Conservation (phyloP, 2,329 filamentous ascomycete genomes). For the Dactylellina haptotyla region DNA sequence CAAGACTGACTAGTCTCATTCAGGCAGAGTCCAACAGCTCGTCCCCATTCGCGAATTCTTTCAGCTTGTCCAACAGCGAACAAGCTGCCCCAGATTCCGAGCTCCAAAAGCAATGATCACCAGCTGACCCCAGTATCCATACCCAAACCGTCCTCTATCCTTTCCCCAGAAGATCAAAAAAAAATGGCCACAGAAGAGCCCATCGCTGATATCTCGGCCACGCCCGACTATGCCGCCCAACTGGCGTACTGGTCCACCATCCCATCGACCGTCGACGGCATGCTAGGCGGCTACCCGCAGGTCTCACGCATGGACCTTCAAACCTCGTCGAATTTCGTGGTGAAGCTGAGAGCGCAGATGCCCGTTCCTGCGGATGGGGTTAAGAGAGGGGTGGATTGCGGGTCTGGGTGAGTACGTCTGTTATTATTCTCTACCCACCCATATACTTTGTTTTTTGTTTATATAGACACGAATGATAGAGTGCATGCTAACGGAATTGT, state of each 20-base stretch:
- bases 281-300: conserved; percentile 79
- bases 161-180: background rate
- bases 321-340: conserved; percentile 75
- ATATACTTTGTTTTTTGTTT: too few relatives aligned
- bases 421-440: too few relatives aligned
- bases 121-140: too few relatives aligned
- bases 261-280: conserved; percentile 72
- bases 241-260: conserved; percentile 66
- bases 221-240: conserved; percentile 46
- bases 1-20: too few relatives aligned
- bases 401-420: conserved; percentile 60
- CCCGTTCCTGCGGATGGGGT: conserved; percentile 54
- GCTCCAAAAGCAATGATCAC: too few relatives aligned
- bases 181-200: conserved; percentile 5
- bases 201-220: background rate
- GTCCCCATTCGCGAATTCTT: too few relatives aligned
- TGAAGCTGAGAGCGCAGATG: conserved; percentile 67
- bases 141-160: too few relatives aligned
- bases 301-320: conserved; percentile 77
- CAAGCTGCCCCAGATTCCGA: too few relatives aligned
- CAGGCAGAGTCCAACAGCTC: too few relatives aligned
- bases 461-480: background rate
- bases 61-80: too few relatives aligned
- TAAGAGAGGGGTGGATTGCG: conserved; percentile 60
- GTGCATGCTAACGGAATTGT: background rate